phyloP scores from a whole-genome alignment of 108 stramenopile species.

The Epipyxis sp. region DNA sequence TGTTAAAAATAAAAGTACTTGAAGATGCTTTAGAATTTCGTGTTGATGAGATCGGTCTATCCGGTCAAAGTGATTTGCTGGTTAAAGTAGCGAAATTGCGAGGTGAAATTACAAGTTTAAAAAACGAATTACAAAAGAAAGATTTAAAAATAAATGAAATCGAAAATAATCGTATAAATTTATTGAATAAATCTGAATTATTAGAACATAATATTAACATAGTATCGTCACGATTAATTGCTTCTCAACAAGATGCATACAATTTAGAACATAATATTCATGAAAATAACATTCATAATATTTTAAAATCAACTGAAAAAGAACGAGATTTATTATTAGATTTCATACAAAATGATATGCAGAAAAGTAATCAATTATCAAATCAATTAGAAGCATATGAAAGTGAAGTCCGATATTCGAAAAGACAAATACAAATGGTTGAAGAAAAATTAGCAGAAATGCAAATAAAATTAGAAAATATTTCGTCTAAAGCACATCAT shows the following conservation, averaged over 20 bases:
- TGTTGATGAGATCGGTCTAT: constrained; percentile 22
- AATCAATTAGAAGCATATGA: constrained; percentile 9
- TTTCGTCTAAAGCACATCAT: not conserved
- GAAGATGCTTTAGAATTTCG: constrained; percentile 33
- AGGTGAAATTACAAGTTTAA: constrained; percentile 16
- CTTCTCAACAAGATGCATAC: not conserved
- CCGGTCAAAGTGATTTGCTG: constrained; percentile 24
- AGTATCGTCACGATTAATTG: not conserved
- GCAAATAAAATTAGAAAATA: not conserved
- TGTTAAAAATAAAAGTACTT: not conserved
- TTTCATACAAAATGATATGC: constrained; percentile 29
- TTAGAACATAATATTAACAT: not conserved
- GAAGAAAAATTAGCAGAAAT: not conserved
- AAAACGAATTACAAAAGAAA: constrained; percentile 17
- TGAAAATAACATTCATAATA: not conserved
- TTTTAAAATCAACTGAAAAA: constrained; percentile 3
- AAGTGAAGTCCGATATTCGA: not conserved
- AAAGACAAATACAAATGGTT: not conserved
- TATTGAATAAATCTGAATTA: not conserved
- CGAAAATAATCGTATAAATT: not conserved
- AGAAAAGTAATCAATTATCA: not conserved
- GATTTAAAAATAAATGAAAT: not conserved
- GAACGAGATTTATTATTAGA: constrained; percentile 25
- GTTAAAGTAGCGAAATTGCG: constrained; percentile 16
- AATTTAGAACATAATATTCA: not conserved